Evolutionary conservation across 805 yeast genomes (phyloP), one percentile per base, ranked within the genome.

Genomic region (Metschnikowia sp.): DNA sequence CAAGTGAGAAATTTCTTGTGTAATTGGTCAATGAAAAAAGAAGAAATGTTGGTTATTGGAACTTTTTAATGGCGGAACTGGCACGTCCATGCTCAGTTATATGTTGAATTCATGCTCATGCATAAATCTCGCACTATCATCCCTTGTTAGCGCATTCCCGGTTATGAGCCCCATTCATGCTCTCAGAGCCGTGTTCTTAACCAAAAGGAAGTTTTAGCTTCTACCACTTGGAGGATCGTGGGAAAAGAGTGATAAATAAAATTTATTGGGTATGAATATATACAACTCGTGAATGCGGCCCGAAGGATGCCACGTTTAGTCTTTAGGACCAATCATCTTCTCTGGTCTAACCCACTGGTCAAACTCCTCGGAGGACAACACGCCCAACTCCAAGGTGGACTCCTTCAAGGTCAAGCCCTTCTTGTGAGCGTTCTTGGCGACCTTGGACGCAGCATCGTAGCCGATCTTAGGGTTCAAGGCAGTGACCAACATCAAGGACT

Each of bases 401-500:
- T 90, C 87, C 76, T 94, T 94, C 74, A 94, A 81, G 39, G 99
- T 94, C 62, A 92, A 78, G 28, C 97, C 97, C 79, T 94, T 90
- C 77, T 91, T 86, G 82, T 94, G 98, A 42, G 99, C 99, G 68
- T 94, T 88, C 81, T 94, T 94, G 59, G 99, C 99, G 45, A 90
- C 92, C 82, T 92, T 91, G 50, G 97, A 89, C 49, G 99, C 98
- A 60, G 84, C 81, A 66, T 94, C 99, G 76, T 94, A 94, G 63
- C 99, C 99, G 61, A 94, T 94, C 84, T 92, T 90, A 63, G 99
- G 97, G 82, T 94, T 94, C 66, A 94, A 81, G 26, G 99, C 97
- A 49, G 99, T 94, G 44, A 94, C 99, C 74, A 94, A 82, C 99
- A 94, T 94, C 66, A 94, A 81, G 12, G 97, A 89, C 75, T 94